A percentile compares a stretch with the other conserved stretches of the same genome.
Conservation (phyloP, 2,329 filamentous ascomycete genomes). For the Coniochaeta sp. region DNA sequence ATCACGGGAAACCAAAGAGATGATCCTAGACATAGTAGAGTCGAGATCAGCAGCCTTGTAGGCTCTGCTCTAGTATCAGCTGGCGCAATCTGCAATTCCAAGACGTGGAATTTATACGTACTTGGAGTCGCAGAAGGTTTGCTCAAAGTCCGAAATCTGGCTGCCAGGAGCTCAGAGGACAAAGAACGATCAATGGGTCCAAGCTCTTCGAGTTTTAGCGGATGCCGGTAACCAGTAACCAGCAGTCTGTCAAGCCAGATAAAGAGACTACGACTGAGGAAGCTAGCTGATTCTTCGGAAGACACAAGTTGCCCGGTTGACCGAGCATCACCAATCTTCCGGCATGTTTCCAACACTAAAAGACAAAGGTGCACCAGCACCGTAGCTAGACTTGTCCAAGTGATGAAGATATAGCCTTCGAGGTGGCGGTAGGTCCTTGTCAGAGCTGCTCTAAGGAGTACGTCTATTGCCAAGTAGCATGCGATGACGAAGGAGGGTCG, state of each 20-base stretch:
- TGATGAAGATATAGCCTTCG: background rate
- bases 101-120: background rate
- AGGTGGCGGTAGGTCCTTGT: background rate
- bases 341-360: background rate
- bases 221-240: background rate
- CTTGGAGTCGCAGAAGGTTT: background rate
- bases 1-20: background rate
- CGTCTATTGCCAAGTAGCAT: background rate
- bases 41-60: background rate
- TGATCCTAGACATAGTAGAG: background rate
- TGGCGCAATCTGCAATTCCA: background rate
- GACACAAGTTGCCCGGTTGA: background rate
- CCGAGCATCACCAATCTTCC: background rate
- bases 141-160: background rate
- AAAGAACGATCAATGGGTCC: background rate
- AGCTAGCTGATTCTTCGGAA: background rate
- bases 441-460: background rate
- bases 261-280: background rate
- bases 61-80: background rate
- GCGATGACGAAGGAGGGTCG: background rate
- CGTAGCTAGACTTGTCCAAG: background rate
- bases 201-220: background rate
- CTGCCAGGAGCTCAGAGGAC: background rate
- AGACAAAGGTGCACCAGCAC: background rate
- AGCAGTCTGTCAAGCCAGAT: background rate